Percentiles rank a stretch among this genome's conserved stretches.
phyloP scores from a whole-genome alignment of 148 eudicot species.

The Amaranthus palmeri region DNA sequence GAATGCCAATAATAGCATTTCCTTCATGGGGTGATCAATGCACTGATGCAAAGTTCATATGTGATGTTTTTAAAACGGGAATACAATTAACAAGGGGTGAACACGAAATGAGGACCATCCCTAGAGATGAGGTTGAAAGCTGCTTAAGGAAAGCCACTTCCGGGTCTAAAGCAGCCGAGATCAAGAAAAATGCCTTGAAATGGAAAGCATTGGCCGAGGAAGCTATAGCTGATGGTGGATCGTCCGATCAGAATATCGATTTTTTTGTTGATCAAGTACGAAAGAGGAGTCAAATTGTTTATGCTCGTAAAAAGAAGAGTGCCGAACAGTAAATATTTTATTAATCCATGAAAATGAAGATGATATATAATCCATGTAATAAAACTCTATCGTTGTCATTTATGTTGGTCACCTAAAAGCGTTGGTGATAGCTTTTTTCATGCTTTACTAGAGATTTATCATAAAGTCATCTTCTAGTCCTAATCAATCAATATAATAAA shows the following conservation, averaged over 20 bases:
- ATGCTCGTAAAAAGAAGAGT: constrained; percentile 10
- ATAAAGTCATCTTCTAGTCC: too few relatives aligned
- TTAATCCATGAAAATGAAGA: too few relatives aligned
- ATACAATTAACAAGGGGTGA: constrained; percentile 57
- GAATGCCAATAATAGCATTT: constrained; percentile 73
- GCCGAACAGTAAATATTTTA: too few relatives aligned
- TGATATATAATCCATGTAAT: too few relatives aligned
- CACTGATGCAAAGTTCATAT: constrained; percentile 67
- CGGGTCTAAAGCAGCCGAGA: constrained; percentile 44
- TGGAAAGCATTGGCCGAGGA: constrained; percentile 55
- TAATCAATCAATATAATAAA: too few relatives aligned
- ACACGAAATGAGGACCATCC: constrained; percentile 40
- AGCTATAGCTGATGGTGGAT: constrained; percentile 61
- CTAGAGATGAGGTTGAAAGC: constrained; percentile 49
- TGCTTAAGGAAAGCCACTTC: constrained; percentile 45
- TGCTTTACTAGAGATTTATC: too few relatives aligned
- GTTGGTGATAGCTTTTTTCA: too few relatives aligned
- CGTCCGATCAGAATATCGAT: constrained; percentile 48
- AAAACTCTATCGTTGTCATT: too few relatives aligned
- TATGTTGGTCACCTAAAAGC: too few relatives aligned
- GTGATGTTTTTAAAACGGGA: constrained; percentile 58
- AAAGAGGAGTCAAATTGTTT: constrained; percentile 22
- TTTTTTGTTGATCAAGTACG: constrained; percentile 50
- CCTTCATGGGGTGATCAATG: constrained; percentile 93
- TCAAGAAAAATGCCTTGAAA: constrained; percentile 50